Evolutionary conservation across 225 moss, liverwort and hornwort species (phyloP), one percentile per base, ranked within the genome.

Genomic region (Antitrichia curtipendula): DNA sequence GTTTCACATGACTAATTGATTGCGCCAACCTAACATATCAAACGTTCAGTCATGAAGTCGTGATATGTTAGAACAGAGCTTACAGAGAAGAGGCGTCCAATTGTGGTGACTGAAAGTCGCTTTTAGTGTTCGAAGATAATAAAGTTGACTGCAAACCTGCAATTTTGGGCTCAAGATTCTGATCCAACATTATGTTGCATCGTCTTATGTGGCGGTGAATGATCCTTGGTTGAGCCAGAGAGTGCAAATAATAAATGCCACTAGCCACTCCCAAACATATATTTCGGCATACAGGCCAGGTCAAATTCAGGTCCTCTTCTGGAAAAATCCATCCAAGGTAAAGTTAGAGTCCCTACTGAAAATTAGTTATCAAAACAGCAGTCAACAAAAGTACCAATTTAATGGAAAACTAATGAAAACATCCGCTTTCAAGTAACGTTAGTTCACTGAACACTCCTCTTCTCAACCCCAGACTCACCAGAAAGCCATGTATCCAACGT

Each of bases 101-200:
- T 61, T 4, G 60, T 22, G 61, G 60, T 45, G 60, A 60, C 32
- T 60, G 45, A 41, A 45, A 6, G 32, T 61, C 45, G 22, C 43
- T 45, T 14, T 1, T 10, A 4, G 31, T 40, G 41, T 41, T 79
- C 5, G 8, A 58, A 58, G 41, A 8, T 79, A 79, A 79, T 58
- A 84, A 70, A 40, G 92, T 93, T 77, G 92, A 91, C 10, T 93
- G 92, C 78, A 95, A 95, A 89, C 93, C 92, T 32, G 91, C 85
- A 84, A 95, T 91, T 86, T 96, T 96, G 17, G 95, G 91, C 43
- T 92, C 90, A 52, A 92, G 87, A 71, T 95, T 91, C 75, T 91
- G 86, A 78, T 72, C 61, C 72, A 87, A 86, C 16, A 96, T 43
- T 32, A 95, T 92, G 70, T 91, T 95, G 12, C 90, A 88, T 57